Evolutionary conservation across 1,284 basidiomycete species (phyloP), one percentile per base, ranked within the genome.

Genomic region (Golubevia pallescens): DNA sequence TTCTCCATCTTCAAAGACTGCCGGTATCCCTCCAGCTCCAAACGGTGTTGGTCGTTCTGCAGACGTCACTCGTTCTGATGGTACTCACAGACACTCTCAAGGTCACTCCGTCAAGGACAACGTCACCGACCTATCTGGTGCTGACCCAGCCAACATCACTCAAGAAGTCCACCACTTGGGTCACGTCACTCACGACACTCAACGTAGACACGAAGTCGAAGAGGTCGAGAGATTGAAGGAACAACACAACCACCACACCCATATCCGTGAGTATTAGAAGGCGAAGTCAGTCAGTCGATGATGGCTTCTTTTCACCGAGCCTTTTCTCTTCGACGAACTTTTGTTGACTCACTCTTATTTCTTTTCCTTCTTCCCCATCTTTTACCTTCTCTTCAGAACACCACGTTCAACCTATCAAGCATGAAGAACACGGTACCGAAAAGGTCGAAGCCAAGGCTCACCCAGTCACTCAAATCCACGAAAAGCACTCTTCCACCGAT

Each of bases 111-210:
- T 13, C 10, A 48, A 48, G 42, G 28, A 28, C 28, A 10, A 48
- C 8, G 42, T 16, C 16, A 48, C 42, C 42, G 42, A 48, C 42
- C 16, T 48, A 16, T 48, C 42, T 16, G 8, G 13, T 13, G 42
- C 42, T 16, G 42, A 48, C 42, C 42, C 42, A 48, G 78, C 77
- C 59, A 68, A 78, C 62, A 76, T 81, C 4, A 71, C 73, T 57
- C 78, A 81, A 74, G 75, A 77, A 51, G 78, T 80, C 13, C 69
- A 81, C 74, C 80, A 81, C 71, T 74, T 81, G 14, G 71, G 70
- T 28, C 67, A 75, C 8, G 74, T 77, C 21, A 77, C 75, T 1
- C 67, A 71, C 56, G 60, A 69, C 38, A 73, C 70, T 5, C 70
- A 75, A 67, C 77, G 78, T 70, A 72, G 70, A 8, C 80, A 81